A percentile compares a stretch with the other conserved stretches of the same genome.
Evolutionary conservation across 73 alveolate species (phyloP).

Genomic region (Tetrahymena malaccensis): DNA sequence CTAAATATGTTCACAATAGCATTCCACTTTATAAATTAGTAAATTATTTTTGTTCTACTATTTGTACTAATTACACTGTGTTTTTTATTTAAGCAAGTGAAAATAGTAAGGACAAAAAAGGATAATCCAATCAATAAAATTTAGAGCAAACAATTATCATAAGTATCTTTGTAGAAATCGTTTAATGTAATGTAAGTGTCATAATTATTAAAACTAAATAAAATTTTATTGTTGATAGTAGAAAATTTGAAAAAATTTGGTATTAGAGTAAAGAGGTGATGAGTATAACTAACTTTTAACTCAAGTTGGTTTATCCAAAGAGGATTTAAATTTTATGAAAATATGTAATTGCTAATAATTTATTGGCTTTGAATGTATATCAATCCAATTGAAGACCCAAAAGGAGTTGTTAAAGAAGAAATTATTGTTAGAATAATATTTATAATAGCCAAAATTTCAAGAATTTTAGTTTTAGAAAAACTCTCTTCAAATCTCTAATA

Average conservation of each 20-base stretch:
- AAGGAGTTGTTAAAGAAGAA: neutral
- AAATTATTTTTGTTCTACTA: neutral
- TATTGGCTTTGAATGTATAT: neutral
- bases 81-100: no score
- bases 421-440: neutral
- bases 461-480: no score
- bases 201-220: no score
- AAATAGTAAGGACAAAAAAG: neutral
- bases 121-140: no score
- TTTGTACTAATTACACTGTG: no score
- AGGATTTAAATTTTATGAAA: neutral
- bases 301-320: neutral
- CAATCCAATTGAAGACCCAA: neutral
- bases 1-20: neutral
- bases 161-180: neutral
- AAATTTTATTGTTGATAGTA: neutral
- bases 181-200: neutral
- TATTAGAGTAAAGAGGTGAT: no score
- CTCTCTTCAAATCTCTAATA: no score
- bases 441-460: neutral
- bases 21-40: neutral
- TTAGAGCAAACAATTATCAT: neutral
- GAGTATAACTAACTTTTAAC: neutral
- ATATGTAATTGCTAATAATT: neutral
- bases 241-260: no score